Percentiles rank a stretch among this genome's conserved stretches.
phyloP scores from a whole-genome alignment of 2,329 filamentous ascomycete genomes.

The Trichoderma citrinoviride region DNA sequence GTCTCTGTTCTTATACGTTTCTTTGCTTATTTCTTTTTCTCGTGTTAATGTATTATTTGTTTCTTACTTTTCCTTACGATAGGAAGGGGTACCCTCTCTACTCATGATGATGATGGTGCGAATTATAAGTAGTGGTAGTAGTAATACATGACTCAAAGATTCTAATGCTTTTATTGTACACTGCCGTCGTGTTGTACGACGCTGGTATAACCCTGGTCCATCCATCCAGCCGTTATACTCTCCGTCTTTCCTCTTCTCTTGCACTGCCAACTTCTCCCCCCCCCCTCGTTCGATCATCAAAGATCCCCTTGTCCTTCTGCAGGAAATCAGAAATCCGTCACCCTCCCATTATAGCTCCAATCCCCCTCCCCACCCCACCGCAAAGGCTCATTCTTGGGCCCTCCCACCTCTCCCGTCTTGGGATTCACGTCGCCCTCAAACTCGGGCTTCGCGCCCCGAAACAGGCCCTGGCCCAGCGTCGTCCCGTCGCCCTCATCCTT shows the following conservation, averaged over 20 bases:
- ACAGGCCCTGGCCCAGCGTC: slow-evolving; percentile 58
- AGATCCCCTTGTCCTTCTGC: background rate
- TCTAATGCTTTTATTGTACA: slow-evolving; percentile 14
- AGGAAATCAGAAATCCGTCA: slow-evolving; percentile 73
- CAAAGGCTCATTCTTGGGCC: slow-evolving; percentile 94
- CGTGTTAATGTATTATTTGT: background rate
- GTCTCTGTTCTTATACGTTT: background rate
- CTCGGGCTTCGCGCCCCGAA: slow-evolving; percentile 78
- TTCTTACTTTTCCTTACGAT: background rate
- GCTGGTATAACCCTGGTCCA: background rate
- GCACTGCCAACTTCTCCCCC: too few relatives aligned
- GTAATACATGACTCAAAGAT: slow-evolving; percentile 1
- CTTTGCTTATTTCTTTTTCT: background rate
- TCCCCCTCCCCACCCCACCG: slow-evolving; percentile 74
- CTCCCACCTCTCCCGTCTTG: slow-evolving; percentile 90
- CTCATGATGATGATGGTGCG: slow-evolving; percentile 5
- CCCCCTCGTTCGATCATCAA: background rate
- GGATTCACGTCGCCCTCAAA: slow-evolving; percentile 92
- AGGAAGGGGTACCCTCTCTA: slow-evolving; percentile 7
- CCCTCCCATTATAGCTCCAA: slow-evolving; percentile 93
- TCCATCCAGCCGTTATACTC: background rate
- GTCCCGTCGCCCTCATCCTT: background rate
- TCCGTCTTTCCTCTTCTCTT: background rate
- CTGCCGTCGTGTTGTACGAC: background rate
- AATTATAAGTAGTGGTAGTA: background rate